Base-by-base conservation (phyloP, 208 protist species). In the Leishmania lainsoni region DNA sequence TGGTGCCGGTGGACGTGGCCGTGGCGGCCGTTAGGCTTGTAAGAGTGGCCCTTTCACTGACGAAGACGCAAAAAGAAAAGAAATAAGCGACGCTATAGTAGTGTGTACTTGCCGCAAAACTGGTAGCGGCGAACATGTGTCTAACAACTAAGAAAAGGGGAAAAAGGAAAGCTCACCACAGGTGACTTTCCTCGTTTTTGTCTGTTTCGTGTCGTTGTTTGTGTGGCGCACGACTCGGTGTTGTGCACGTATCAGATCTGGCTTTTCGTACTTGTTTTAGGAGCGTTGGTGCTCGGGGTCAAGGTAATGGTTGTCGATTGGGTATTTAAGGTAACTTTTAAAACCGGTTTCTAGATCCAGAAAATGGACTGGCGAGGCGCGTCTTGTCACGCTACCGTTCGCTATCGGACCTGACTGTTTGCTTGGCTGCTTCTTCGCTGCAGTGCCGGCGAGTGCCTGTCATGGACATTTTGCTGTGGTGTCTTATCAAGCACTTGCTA, bases 1-100 rank as follows among this genome's bases (percentile, higher is more conserved):
- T 22, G 74, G 74, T 1, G 71, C 35, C 12, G 71, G 56, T 9
- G 65, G 63, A 29, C 76, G 79, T 54, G 83, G 83, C n/a, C 79
- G 77, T 45, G 79, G 65, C 32, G 58, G 51, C 10, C 83, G 83
- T 35, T 86, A 86, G 72, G 22, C 35, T 14, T 22, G 5, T 74
- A 54, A 52, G 20, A 29, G 42, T 17, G 69, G 69, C 1, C 6
- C 35, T 29, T 54, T 42, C 22, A 26, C 26, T 54, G 48, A 51
- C 20, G 45, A 73, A 35, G 69, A 16, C 12, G 29, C 32, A 8
- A 68, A 68, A 73, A 68, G 17, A 68, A 68, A 73, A 73, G 51
- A 32, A 10, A 72, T 39, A 29, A 32, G 48, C 29, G 72, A 17
- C 12, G 45, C n/a, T 59, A 16, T 59, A 14, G 16, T 48, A 39